These are phyloP conservation scores for Ogataea henricii DNA, from an alignment of 805 yeast genomes.

Conservation along the genomic window DNA sequence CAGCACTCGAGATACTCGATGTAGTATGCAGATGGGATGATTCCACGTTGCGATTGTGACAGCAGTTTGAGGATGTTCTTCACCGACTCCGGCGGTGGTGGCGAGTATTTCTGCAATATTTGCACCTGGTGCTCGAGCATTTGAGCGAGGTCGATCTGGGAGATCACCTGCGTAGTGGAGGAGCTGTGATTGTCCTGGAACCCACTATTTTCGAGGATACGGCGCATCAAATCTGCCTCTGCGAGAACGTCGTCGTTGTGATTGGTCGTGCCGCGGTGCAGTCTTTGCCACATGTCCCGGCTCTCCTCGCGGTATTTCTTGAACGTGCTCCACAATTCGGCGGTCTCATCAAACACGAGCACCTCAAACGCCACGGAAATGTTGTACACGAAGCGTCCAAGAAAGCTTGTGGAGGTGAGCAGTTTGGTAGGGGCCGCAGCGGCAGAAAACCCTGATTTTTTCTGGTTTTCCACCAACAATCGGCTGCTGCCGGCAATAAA, in stretches of 20 bases:
- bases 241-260: not conserved
- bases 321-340: conserved; percentile 45
- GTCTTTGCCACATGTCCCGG: conserved; percentile 14
- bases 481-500: conserved; percentile 36
- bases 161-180: conserved; percentile 37
- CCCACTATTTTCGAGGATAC: conserved; percentile 16
- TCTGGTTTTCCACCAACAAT: conserved; percentile 33
- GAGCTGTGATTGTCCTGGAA: not conserved
- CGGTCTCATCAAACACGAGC: conserved; percentile 49
- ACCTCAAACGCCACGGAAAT: conserved; percentile 43
- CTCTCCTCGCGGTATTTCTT: conserved; percentile 37
- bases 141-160: conserved; percentile 52
- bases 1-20: conserved; percentile 62
- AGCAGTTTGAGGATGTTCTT: conserved; percentile 44
- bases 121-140: conserved; percentile 56
- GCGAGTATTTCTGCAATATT: conserved; percentile 52
- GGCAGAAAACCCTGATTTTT: not conserved
- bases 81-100: conserved; percentile 48
- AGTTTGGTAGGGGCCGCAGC: conserved; percentile 23
- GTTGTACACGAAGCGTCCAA: conserved; percentile 48
- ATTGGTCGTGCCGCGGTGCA: conserved; percentile 26
- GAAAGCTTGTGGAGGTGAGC: conserved; percentile 41
- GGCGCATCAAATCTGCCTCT: conserved; percentile 14
- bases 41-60: conserved; percentile 47
- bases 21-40: conserved; percentile 52